phyloP scores from a whole-genome alignment of 225 moss, liverwort and hornwort species.

The Climacium dendroides region DNA sequence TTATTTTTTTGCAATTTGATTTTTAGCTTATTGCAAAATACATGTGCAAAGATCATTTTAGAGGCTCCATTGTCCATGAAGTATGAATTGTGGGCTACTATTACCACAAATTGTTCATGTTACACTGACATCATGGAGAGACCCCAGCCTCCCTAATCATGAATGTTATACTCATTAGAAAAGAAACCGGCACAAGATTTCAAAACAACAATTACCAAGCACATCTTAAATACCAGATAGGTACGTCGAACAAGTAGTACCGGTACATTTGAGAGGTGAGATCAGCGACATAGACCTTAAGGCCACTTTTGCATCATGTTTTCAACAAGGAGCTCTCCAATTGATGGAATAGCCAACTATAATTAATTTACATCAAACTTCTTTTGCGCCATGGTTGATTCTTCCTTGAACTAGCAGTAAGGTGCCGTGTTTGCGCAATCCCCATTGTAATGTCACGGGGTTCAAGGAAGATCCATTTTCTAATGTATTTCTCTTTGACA shows the following conservation, averaged over 20 bases:
- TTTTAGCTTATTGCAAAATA: not conserved
- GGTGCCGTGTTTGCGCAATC: not conserved
- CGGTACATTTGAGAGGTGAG: not conserved
- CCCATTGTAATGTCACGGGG: not conserved
- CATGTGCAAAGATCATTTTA: not conserved
- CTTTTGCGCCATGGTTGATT: not conserved
- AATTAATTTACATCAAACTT: not conserved
- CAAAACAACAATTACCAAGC: not conserved
- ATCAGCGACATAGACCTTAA: not conserved
- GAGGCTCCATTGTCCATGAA: too few species aligned
- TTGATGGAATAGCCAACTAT: not conserved
- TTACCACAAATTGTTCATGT: not conserved
- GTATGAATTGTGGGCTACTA: not conserved
- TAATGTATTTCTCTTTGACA: not conserved
- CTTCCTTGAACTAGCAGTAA: too few species aligned
- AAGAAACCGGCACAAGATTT: not conserved
- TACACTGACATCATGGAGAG: not conserved
- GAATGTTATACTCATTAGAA: not conserved
- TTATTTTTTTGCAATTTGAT: not conserved
- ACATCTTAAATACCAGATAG: not conserved
- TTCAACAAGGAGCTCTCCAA: not conserved
- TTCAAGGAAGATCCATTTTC: not conserved
- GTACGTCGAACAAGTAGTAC: not conserved
- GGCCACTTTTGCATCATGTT: not conserved
- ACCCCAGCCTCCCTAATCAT: not conserved